Evolutionary conservation across 2,329 filamentous ascomycete species (phyloP).

Genomic region (Penicillium corylophilum): DNA sequence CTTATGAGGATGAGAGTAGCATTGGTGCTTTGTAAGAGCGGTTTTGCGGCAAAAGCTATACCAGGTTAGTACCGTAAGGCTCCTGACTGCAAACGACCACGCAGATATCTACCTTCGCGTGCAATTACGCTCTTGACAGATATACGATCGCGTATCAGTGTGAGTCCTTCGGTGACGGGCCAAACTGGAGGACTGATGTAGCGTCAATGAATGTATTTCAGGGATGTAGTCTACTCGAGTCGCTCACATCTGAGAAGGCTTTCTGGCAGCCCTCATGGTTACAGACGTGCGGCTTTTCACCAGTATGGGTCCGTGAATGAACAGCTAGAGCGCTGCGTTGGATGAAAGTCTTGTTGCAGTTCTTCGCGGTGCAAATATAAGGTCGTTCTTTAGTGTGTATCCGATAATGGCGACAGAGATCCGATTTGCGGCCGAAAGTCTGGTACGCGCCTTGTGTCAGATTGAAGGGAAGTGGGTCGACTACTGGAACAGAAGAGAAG

Average conservation of each 20-base stretch:
- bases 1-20: conserved; percentile 38
- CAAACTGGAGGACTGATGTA: conserved; percentile 43
- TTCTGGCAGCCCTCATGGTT: conserved; percentile 45
- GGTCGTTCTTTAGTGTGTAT: conserved; percentile 51
- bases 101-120: conserved; percentile 35
- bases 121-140: conserved; percentile 41
- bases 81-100: neutral
- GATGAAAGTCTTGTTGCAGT: conserved; percentile 50
- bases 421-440: conserved; percentile 52
- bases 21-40: conserved; percentile 42
- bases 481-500: neutral
- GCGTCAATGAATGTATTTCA: neutral
- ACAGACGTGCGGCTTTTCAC: conserved; percentile 46
- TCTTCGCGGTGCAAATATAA: conserved; percentile 46
- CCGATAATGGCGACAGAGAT: conserved; percentile 48
- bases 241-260: conserved; percentile 45
- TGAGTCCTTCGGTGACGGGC: conserved; percentile 43
- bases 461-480: conserved; percentile 1
- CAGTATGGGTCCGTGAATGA: conserved; percentile 46
- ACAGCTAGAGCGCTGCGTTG: conserved; percentile 50
- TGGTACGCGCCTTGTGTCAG: no score
- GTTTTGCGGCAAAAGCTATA: conserved; percentile 43
- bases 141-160: conserved; percentile 41
- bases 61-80: neutral
- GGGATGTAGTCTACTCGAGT: neutral